Percentiles rank a stretch among this genome's conserved stretches.
Conservation (phyloP, 345 rosid species). For the Combretum micranthum region DNA sequence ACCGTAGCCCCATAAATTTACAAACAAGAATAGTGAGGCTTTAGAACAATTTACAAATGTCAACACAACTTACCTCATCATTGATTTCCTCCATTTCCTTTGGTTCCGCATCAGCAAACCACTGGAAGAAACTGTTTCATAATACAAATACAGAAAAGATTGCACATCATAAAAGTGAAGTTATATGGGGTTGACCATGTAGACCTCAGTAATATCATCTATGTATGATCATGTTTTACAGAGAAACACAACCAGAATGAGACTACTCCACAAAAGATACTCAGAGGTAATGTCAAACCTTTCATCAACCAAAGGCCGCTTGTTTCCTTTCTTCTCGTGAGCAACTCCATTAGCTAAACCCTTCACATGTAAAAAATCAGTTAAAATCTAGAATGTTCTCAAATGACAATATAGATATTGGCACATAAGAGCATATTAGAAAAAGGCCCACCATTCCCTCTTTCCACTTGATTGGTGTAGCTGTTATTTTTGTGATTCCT, state of each 20-base stretch:
- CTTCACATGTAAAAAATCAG: conserved; percentile 21
- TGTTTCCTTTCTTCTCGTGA: conserved; percentile 82
- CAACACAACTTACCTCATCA: conserved; percentile 56
- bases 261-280: background rate
- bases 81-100: conserved; percentile 64
- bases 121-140: conserved; percentile 65
- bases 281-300: conserved; percentile 28
- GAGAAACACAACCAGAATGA: too few relatives aligned
- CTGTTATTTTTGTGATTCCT: conserved; percentile 66
- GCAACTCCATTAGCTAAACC: conserved; percentile 77
- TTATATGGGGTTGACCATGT: too few relatives aligned
- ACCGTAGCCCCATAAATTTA: background rate
- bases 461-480: conserved; percentile 86
- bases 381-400: too few relatives aligned
- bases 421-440: conserved; percentile 1
- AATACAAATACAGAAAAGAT: too few relatives aligned
- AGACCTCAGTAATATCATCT: too few relatives aligned
- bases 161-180: too few relatives aligned
- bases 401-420: too few relatives aligned
- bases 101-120: conserved; percentile 61
- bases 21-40: background rate
- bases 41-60: background rate
- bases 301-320: conserved; percentile 60
- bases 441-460: conserved; percentile 60
- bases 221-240: too few relatives aligned